Percentiles rank a stretch among this genome's conserved stretches.
Conservation (phyloP, 306 rosid species). For the Purshia tridentata region DNA sequence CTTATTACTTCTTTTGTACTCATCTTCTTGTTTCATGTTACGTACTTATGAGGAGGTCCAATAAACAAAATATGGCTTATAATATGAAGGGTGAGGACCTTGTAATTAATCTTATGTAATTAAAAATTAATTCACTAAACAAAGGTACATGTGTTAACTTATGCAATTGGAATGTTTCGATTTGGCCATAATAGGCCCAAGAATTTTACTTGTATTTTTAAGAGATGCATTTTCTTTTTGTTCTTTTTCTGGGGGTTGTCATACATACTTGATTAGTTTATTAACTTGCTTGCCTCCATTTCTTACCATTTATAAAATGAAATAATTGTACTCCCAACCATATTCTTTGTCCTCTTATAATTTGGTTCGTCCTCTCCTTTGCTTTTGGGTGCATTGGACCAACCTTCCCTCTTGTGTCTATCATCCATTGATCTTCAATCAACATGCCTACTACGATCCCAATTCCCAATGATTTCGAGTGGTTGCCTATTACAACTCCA, state of each 20-base stretch:
- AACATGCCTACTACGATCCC: too few relatives aligned
- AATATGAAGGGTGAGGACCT: background rate
- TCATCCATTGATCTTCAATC: too few relatives aligned
- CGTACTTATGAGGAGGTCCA: background rate
- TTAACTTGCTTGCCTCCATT: conserved; percentile 1
- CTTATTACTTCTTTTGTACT: background rate
- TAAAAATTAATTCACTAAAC: background rate
- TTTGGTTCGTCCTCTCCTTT: too few relatives aligned
- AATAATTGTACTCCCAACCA: too few relatives aligned
- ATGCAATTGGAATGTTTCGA: conserved; percentile 20
- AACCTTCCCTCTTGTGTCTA: too few relatives aligned
- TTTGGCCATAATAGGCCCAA: conserved; percentile 8
- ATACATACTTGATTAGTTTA: background rate
- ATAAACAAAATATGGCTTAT: background rate
- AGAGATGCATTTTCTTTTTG: background rate
- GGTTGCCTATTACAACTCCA: too few relatives aligned
- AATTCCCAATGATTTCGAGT: too few relatives aligned
- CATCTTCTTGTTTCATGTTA: background rate
- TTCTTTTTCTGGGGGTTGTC: background rate
- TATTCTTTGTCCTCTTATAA: too few relatives aligned
- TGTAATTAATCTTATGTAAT: too few relatives aligned
- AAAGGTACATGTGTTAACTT: background rate
- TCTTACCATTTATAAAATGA: background rate
- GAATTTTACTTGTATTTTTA: background rate
- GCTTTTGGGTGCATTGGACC: too few relatives aligned